Evolutionary conservation across 805 yeast species (phyloP).

Genomic region (Candida koratica): DNA sequence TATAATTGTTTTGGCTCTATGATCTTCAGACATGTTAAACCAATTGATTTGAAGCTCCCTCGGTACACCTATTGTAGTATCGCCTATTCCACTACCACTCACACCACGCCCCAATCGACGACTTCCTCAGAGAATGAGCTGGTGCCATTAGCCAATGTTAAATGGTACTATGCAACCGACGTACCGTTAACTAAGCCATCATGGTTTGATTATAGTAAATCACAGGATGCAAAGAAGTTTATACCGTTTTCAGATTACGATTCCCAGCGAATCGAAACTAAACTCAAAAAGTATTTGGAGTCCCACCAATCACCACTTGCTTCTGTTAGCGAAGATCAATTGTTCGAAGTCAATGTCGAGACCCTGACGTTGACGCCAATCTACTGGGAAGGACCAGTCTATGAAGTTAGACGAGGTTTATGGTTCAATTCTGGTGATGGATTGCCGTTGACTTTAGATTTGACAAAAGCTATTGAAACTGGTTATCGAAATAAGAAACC

Average conservation of each 20-base stretch:
- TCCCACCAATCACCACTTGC: slow-evolving; percentile 23
- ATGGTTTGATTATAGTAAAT: slow-evolving; percentile 50
- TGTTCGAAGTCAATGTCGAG: slow-evolving; percentile 66
- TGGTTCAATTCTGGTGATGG: slow-evolving; percentile 66
- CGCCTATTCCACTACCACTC: too few relatives aligned
- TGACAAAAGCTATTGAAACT: slow-evolving; percentile 58
- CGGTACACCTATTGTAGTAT: too few relatives aligned
- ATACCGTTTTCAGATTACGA: slow-evolving; percentile 65
- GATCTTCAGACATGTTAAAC: too few relatives aligned
- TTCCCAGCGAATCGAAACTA: slow-evolving; percentile 55
- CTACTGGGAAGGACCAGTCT: slow-evolving; percentile 86
- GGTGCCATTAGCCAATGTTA: slow-evolving; percentile 19
- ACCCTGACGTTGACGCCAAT: slow-evolving; percentile 58
- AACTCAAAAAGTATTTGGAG: slow-evolving; percentile 28
- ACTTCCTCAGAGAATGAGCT: too few relatives aligned
- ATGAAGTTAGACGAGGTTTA: slow-evolving; percentile 75
- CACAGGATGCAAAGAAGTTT: slow-evolving; percentile 53
- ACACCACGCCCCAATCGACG: too few relatives aligned
- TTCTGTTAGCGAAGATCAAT: slow-evolving; percentile 74
- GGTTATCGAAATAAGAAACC: slow-evolving; percentile 45
- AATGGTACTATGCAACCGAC: slow-evolving; percentile 87
- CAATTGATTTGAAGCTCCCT: too few relatives aligned
- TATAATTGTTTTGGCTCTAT: too few relatives aligned
- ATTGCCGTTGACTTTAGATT: slow-evolving; percentile 46
- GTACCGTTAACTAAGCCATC: slow-evolving; percentile 66